These are phyloP conservation scores for Nitzschia sp. DNA, from an alignment of 108 stramenopile genomes.

Conservation along the genomic window DNA sequence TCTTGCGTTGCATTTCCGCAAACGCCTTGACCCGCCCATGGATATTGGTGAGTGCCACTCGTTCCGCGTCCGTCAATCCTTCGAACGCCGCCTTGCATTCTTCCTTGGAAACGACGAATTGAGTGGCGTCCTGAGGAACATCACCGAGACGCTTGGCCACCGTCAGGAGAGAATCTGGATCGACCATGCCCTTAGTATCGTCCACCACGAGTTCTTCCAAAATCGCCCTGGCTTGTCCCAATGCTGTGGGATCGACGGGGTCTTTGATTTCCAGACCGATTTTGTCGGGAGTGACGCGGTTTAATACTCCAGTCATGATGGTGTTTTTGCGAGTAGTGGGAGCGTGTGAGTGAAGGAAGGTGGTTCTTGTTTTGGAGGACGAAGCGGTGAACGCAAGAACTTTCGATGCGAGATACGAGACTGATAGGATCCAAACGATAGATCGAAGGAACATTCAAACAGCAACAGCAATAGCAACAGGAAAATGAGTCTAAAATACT, in stretches of 20 bases:
- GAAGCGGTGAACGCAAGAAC: too few species aligned
- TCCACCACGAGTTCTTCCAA: constrained; percentile 51
- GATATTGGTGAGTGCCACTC: constrained; percentile 74
- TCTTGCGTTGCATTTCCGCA: constrained; percentile 87
- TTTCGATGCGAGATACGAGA: too few species aligned
- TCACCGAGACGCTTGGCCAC: constrained; percentile 75
- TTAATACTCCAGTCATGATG: constrained; percentile 34
- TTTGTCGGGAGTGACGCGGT: constrained; percentile 61
- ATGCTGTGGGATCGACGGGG: constrained; percentile 83
- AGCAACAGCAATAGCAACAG: too few species aligned
- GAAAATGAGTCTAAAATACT: too few species aligned
- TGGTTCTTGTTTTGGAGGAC: too few species aligned
- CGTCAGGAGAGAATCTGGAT: constrained; percentile 44
- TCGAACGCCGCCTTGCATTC: constrained; percentile 75
- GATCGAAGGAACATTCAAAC: too few species aligned
- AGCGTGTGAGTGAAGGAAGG: too few species aligned
- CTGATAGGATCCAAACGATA: too few species aligned
- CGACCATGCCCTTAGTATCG: constrained; percentile 25
- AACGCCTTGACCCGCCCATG: constrained; percentile 83
- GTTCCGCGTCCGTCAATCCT: constrained; percentile 48
- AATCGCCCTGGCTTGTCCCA: constrained; percentile 81
- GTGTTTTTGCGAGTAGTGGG: neutral
- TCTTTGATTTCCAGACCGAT: constrained; percentile 84
- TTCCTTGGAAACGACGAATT: constrained; percentile 50
- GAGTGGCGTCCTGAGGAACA: constrained; percentile 41